phyloP scores from a whole-genome alignment of 352 stramenopile genomes.

The Achlya hypogyna region DNA sequence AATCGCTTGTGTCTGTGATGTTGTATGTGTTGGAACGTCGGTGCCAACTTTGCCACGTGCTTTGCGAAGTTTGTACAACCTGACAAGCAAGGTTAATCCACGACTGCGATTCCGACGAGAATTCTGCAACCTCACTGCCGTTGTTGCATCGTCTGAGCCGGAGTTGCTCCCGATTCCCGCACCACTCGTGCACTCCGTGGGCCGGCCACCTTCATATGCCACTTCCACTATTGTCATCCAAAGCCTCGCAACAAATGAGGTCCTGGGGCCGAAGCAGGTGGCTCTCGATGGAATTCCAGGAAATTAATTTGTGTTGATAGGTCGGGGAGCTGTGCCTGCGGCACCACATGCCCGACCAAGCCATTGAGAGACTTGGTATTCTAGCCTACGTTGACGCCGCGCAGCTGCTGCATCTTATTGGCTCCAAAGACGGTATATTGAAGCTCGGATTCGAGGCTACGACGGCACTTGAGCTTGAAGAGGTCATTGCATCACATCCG shows the following conservation, averaged over 20 bases:
- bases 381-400: constrained; percentile 6
- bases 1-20: background rate
- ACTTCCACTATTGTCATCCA: background rate
- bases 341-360: too few species aligned
- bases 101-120: background rate
- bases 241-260: constrained; percentile 2
- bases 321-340: constrained; percentile 11
- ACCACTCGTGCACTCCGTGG: background rate
- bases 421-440: background rate
- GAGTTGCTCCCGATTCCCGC: constrained; percentile 4
- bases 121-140: background rate
- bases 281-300: background rate
- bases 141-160: background rate
- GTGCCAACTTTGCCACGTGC: constrained; percentile 8
- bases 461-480: constrained; percentile 23
- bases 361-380: background rate
- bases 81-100: constrained; percentile 7
- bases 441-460: constrained; percentile 14
- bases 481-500: constrained; percentile 26
- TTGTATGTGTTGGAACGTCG: constrained; percentile 14
- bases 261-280: constrained; percentile 15
- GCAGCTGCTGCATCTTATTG: constrained; percentile 7
- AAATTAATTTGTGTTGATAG: background rate
- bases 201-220: background rate
- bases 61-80: background rate